phyloP scores from a whole-genome alignment of 495 filamentous ascomycete species.

The Oleoguttula mirabilis region DNA sequence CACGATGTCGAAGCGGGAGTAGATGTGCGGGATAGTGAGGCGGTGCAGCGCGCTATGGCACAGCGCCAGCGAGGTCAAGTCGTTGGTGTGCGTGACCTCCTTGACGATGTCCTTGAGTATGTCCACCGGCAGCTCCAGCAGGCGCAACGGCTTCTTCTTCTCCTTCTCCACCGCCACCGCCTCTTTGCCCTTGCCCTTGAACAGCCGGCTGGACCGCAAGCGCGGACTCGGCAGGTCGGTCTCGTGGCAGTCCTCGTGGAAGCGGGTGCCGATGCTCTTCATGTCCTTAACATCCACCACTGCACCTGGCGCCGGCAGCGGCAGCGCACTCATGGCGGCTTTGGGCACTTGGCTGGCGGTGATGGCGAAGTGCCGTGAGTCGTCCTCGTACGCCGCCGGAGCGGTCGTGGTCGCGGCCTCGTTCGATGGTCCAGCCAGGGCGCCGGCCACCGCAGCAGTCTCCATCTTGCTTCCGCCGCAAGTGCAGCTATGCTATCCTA shows the following conservation, averaged over 20 bases:
- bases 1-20: conserved; percentile 85
- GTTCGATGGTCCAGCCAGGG: conserved; percentile 1
- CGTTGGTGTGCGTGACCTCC: conserved; percentile 83
- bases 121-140: conserved; percentile 80
- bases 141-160: conserved; percentile 31
- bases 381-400: conserved; percentile 9
- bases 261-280: conserved; percentile 15
- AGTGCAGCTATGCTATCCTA: not conserved
- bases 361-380: conserved; percentile 10
- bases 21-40: conserved; percentile 75
- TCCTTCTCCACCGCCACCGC: conserved; percentile 11
- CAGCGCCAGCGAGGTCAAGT: conserved; percentile 69
- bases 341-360: conserved; percentile 6
- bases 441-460: not conserved
- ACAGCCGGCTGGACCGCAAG: conserved; percentile 12
- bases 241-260: conserved; percentile 19
- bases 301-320: not conserved
- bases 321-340: conserved; percentile 1
- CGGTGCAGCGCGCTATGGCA: conserved; percentile 76
- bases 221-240: conserved; percentile 14
- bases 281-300: conserved; percentile 5
- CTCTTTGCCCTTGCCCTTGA: conserved; percentile 29
- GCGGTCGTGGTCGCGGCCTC: conserved; percentile 1
- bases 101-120: conserved; percentile 79
- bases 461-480: conserved; percentile 2